Evolutionary conservation across 176 grass and related monocot species (phyloP).

Genomic region (Lolium perenne): DNA sequence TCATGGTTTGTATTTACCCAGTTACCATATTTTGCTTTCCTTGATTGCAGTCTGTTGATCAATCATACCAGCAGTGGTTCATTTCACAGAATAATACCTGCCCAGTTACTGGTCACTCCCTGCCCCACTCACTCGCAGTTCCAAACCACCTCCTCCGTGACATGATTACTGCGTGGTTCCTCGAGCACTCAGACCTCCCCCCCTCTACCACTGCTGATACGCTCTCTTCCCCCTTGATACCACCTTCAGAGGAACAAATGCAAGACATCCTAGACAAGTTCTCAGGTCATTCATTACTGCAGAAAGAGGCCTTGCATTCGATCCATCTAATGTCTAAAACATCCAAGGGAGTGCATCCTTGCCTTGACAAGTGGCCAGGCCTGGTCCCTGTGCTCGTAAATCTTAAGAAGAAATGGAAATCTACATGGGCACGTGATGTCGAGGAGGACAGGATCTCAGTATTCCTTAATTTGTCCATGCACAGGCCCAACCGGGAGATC

Average conservation of each 20-base stretch:
- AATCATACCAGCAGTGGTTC: slow-evolving; percentile 26
- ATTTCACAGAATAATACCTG: not conserved
- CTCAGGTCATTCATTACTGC: slow-evolving; percentile 26
- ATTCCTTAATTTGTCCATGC: slow-evolving; percentile 46
- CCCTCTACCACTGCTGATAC: slow-evolving; percentile 18
- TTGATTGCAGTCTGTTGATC: slow-evolving; percentile 47
- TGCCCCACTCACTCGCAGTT: slow-evolving; percentile 38
- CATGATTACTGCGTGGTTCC: slow-evolving; percentile 52
- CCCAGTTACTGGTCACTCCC: slow-evolving; percentile 18
- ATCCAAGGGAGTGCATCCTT: slow-evolving; percentile 50
- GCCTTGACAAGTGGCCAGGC: slow-evolving; percentile 29
- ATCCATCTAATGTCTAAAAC: slow-evolving; percentile 43
- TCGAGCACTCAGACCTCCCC: slow-evolving; percentile 29
- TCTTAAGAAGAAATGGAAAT: slow-evolving; percentile 50
- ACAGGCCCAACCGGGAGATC: slow-evolving; percentile 49
- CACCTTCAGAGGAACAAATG: slow-evolving; percentile 48
- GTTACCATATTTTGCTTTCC: slow-evolving; percentile 24
- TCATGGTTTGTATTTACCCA: slow-evolving; percentile 26
- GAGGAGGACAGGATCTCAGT: slow-evolving; percentile 42
- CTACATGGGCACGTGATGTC: slow-evolving; percentile 27
- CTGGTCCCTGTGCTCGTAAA: slow-evolving; percentile 35
- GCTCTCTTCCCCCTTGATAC: slow-evolving; percentile 6
- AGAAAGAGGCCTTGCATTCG: slow-evolving; percentile 41
- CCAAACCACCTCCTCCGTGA: slow-evolving; percentile 48
- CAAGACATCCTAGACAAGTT: slow-evolving; percentile 39